Percentiles rank a stretch among this genome's conserved stretches.
phyloP scores from a whole-genome alignment of 768 basidiomycete genomes.

The Psilocybe sp. region DNA sequence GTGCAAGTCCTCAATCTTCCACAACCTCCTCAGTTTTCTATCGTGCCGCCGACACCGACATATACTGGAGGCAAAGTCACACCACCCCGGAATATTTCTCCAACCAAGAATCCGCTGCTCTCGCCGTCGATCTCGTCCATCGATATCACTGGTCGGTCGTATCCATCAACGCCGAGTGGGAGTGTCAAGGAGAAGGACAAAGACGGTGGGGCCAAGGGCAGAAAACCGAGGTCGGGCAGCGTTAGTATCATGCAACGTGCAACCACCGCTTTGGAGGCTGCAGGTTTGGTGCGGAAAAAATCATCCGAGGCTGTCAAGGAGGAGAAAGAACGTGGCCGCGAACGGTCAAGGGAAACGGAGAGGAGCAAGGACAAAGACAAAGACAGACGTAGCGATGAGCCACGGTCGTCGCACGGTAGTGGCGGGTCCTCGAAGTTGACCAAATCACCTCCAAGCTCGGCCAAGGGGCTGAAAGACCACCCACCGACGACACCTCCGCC shows the following conservation, averaged over 20 bases:
- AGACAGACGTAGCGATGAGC: conserved; percentile 46
- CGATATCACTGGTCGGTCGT: conserved; percentile 51
- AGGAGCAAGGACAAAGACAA: conserved; percentile 34
- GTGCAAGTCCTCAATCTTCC: conserved; percentile 10
- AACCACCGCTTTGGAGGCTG: conserved; percentile 86
- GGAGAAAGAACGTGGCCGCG: conserved; percentile 45
- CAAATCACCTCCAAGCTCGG: conserved; percentile 56
- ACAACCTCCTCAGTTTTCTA: conserved; percentile 53
- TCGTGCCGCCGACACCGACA: conserved; percentile 80
- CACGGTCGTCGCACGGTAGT: conserved; percentile 65
- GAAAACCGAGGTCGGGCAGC: conserved; percentile 80
- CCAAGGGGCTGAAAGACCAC: conserved; percentile 40
- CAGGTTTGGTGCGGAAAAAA: conserved; percentile 81
- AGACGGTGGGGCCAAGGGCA: conserved; percentile 40
- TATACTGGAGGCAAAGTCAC: conserved; percentile 39
- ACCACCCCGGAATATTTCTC: conserved; percentile 51
- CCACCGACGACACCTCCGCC: conserved; percentile 52
- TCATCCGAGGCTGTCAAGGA: conserved; percentile 71
- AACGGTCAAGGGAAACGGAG: conserved; percentile 42
- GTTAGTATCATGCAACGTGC: conserved; percentile 96
- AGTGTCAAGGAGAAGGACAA: conserved; percentile 58
- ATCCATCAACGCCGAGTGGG: conserved; percentile 68
- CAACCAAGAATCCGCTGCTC: conserved; percentile 42
- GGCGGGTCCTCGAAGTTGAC: conserved; percentile 59
- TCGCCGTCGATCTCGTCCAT: conserved; percentile 52